These are phyloP conservation scores for Sorghum bicolor DNA, from an alignment of 176 grass and related monocot species.

Conservation along the genomic window Sorghum_bicolor_NCBIv3 NC_012873.2:5419001-5419500, in stretches of 20 bases:
- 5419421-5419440: conserved; percentile 29
- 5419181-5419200: conserved; percentile 41
- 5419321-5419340: conserved; percentile 73
- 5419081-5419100: conserved; percentile 80
- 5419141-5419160: conserved; percentile 56
- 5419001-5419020: conserved; percentile 29
- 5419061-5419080: conserved; percentile 83
- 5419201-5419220: conserved; percentile 40
- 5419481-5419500: conserved; percentile 1
- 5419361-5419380: conserved; percentile 86
- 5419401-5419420: conserved; percentile 87
- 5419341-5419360: conserved; percentile 87
- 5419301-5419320: conserved; percentile 91
- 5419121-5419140: conserved; percentile 61
- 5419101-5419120: conserved; percentile 23
- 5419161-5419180: conserved; percentile 54
- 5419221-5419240: conserved; percentile 10
- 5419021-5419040: conserved; percentile 92
- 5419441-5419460: neutral
- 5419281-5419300: conserved; percentile 48
- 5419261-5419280: conserved; percentile 30
- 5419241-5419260: conserved; percentile 47
- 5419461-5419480: neutral
- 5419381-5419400: conserved; percentile 76
- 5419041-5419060: conserved; percentile 84